Evolutionary conservation across 768 basidiomycete genomes (phyloP).

Genomic region (Podaxis sp.): DNA sequence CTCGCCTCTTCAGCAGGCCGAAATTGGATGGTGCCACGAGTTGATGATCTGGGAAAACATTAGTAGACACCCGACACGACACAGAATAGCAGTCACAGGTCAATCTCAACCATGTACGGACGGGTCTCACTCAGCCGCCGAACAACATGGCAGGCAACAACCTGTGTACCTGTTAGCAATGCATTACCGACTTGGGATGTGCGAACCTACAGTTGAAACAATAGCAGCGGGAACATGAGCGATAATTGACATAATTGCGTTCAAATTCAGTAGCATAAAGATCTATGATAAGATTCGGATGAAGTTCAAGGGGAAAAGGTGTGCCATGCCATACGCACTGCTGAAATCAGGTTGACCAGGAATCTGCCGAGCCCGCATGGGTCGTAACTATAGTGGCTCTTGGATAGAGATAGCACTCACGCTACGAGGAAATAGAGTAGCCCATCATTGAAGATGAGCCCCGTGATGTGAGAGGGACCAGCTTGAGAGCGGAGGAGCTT

Average conservation of each 20-base stretch:
- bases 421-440: conserved; percentile 71
- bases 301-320: not conserved
- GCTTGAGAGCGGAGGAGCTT: conserved; percentile 50
- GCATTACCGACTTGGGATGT: not conserved
- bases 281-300: conserved; percentile 24
- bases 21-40: too few relatives aligned
- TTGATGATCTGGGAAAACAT: too few relatives aligned
- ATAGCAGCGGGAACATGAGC: conserved; percentile 75
- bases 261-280: conserved; percentile 68
- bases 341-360: conserved; percentile 63
- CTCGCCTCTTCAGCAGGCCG: too few relatives aligned
- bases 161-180: conserved; percentile 36
- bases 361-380: conserved; percentile 40
- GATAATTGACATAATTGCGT: conserved; percentile 70
- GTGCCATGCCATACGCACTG: conserved; percentile 37
- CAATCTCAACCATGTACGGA: too few relatives aligned
- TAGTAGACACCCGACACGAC: too few relatives aligned
- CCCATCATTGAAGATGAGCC: conserved; percentile 69
- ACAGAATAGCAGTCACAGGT: too few relatives aligned
- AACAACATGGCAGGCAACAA: conserved; percentile 57
- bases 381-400: not conserved
- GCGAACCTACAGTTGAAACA: conserved; percentile 53
- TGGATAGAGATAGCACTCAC: conserved; percentile 34
- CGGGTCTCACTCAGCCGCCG: conserved; percentile 44
- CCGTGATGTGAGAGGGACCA: conserved; percentile 56